Conservation (phyloP, 345 rosid species). For the Eucalyptus regnans region DNA sequence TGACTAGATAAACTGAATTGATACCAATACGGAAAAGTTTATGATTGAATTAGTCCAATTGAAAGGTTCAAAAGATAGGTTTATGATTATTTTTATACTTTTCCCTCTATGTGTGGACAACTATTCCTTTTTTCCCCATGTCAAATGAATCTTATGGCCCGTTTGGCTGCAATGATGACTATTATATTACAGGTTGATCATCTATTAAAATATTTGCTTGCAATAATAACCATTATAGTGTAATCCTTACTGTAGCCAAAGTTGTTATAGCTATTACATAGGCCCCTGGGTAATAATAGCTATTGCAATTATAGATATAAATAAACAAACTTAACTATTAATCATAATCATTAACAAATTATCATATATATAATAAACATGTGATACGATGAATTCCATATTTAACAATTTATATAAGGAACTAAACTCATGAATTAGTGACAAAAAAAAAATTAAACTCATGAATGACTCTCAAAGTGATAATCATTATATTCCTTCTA, state of each 20-base stretch:
- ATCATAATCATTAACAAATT: background rate
- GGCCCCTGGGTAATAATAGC: background rate
- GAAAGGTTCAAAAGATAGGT: too few species aligned
- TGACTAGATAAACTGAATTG: too few species aligned
- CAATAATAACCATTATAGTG: background rate
- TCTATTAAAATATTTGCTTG: background rate
- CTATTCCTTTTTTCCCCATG: background rate
- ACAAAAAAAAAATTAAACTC: background rate
- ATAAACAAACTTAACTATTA: background rate
- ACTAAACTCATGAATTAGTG: background rate
- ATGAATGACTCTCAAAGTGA: background rate
- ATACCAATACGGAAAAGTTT: fast-evolving
- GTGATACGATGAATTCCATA: background rate
- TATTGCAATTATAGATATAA: background rate
- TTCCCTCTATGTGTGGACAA: background rate
- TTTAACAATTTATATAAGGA: background rate
- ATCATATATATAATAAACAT: background rate
- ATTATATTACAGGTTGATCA: background rate
- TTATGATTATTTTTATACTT: background rate
- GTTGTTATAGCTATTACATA: background rate
- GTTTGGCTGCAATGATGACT: background rate
- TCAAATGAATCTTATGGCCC: background rate
- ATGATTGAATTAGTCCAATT: too few species aligned
- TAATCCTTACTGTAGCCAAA: background rate
- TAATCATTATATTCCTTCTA: background rate